A percentile compares a stretch with the other conserved stretches of the same genome.
phyloP scores from a whole-genome alignment of 139 green algal genomes.

The Chlorella sorokiniana region DNA sequence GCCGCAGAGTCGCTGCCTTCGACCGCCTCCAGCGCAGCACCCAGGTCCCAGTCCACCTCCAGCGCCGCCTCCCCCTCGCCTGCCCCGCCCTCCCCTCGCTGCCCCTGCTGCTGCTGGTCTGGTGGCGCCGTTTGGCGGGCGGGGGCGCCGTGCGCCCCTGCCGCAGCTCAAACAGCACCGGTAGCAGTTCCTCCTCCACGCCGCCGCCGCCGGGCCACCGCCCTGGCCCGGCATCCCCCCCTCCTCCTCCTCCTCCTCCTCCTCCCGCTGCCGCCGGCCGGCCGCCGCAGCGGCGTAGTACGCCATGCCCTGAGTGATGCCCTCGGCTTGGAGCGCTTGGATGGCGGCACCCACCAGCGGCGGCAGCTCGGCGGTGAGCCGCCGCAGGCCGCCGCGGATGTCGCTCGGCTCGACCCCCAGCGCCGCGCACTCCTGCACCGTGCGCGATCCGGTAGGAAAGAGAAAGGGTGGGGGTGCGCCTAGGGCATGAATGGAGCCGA shows the following conservation, averaged over 20 bases:
- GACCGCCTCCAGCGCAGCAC: constrained; percentile 1
- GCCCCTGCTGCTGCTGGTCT: neutral
- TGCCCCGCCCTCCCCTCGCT: neutral
- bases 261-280: neutral
- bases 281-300: constrained; percentile 36
- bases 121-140: neutral
- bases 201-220: neutral
- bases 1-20: neutral
- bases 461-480: neutral
- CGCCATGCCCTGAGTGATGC: constrained; percentile 8
- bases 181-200: constrained; percentile 23
- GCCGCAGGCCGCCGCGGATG: constrained; percentile 52
- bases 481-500: neutral
- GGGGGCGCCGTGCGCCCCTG: constrained; percentile 33
- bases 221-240: too few relatives aligned
- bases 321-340: constrained; percentile 19
- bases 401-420: constrained; percentile 45
- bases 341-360: constrained; percentile 42
- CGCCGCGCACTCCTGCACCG: constrained; percentile 59
- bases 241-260: too few relatives aligned
- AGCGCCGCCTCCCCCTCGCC: neutral
- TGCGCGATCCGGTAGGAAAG: neutral
- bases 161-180: constrained; percentile 47
- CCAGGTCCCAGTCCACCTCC: constrained; percentile 21
- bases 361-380: constrained; percentile 58